Evolutionary conservation across 352 stramenopile genomes (phyloP), one percentile per base, ranked within the genome.

Genomic region (Pythium phragmitis): DNA sequence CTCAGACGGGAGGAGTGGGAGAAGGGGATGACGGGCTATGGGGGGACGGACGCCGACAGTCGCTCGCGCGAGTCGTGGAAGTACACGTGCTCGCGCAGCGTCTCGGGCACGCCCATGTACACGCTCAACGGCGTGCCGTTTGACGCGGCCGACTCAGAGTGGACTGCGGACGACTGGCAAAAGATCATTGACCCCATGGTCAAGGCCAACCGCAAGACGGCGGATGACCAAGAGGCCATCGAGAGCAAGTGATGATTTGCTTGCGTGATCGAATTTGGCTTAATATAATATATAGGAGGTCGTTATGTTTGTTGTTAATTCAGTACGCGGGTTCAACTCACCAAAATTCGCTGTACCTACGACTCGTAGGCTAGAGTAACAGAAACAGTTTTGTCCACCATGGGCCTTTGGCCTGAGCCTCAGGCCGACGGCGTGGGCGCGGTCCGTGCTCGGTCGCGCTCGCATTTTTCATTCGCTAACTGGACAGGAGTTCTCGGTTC

Each of bases 91-190:
- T 79, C 85, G 2, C 78, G 85, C 47, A 77, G 78, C 48, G 84
- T 85, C 60, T 86, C 83, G 26, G 85, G 85, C 14, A 94, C 83
- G 17, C 85, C 85, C 14, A 69, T 89, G 67, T 94, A 94, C 66
- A 87, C 72, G 16, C 68, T 94, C 52, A 94, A 94, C 33, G 83
- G 85, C 52, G 83, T 92, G 19, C 83, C 83, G 2, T 85, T 91
- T 45, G 59, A 84, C 14, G 66, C 73, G 6, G 43, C 57, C 13
- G 63, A 74, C 53, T 72, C 85, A n/a, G 64, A 76, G 8, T 82
- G 72, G 72, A 74, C 60, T 19, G 72, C 86, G 8, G 68, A 76
- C 6, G 74, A 91, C 41, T 91, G 81, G 82, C 60, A 77, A 46
- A 78, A 89, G 33, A 70, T 78, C 12, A 67, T 85, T 36, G 68